These are phyloP conservation scores for Neckera pumila DNA, from an alignment of 225 moss, liverwort and hornwort genomes.

Conservation along the genomic window DNA sequence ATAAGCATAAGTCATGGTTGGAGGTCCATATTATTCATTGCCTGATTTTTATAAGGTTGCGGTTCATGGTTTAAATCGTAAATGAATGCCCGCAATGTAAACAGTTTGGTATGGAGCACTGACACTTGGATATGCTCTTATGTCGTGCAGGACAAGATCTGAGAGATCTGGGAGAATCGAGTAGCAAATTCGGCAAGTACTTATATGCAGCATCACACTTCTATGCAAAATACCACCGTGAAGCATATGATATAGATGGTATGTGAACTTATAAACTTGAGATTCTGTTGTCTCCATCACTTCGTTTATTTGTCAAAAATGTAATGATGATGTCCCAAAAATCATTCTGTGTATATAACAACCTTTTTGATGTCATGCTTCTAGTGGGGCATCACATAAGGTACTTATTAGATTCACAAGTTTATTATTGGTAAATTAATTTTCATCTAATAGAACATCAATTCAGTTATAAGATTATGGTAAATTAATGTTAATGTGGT, in stretches of 20 bases:
- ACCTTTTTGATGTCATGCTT: neutral
- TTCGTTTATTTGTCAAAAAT: neutral
- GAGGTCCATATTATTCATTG: neutral
- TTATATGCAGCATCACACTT: slow-evolving; percentile 46
- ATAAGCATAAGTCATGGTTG: neutral
- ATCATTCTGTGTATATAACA: neutral
- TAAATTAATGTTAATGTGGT: neutral
- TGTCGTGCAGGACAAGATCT: slow-evolving; percentile 51
- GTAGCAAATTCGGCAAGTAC: slow-evolving; percentile 70
- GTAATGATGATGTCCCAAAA: neutral
- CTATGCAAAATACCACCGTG: slow-evolving; percentile 72
- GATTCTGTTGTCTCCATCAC: neutral
- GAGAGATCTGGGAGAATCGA: slow-evolving; percentile 53
- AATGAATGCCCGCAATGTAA: neutral
- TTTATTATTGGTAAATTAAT: neutral
- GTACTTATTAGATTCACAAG: neutral
- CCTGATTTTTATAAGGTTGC: neutral
- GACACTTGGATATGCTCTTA: neutral
- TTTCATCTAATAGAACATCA: neutral
- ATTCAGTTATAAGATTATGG: neutral
- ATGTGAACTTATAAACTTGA: neutral
- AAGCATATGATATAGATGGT: slow-evolving; percentile 76
- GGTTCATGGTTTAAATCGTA: neutral
- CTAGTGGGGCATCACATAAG: neutral
- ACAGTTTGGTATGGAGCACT: neutral